Conservation (phyloP, 176 grass and related monocot genomes). For the Ensete glaucum region DNA sequence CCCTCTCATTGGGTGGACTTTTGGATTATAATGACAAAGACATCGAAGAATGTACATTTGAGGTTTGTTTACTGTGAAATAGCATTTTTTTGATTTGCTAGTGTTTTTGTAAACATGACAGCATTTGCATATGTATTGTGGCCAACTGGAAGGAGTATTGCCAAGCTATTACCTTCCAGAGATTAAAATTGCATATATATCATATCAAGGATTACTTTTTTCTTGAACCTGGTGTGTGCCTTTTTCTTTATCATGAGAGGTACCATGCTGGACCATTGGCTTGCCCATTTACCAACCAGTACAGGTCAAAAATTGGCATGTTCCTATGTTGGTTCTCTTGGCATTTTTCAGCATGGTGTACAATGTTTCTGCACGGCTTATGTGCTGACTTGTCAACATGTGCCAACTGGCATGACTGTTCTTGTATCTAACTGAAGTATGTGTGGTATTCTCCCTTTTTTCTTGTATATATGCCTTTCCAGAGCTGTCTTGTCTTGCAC, state of each 20-base stretch:
- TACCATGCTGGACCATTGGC: too few relatives aligned
- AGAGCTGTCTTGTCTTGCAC: neutral
- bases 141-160: too few relatives aligned
- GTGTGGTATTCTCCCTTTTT: neutral
- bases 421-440: neutral
- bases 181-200: too few relatives aligned
- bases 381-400: neutral
- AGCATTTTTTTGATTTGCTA: constrained; percentile 3
- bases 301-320: too few relatives aligned
- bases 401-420: neutral
- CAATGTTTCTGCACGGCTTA: neutral
- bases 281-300: too few relatives aligned
- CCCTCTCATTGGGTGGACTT: constrained; percentile 84
- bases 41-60: constrained; percentile 86
- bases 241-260: too few relatives aligned
- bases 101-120: constrained; percentile 1
- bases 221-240: too few relatives aligned
- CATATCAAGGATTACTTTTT: too few relatives aligned
- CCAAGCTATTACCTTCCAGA: too few relatives aligned
- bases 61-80: constrained; percentile 35
- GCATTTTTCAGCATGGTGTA: neutral
- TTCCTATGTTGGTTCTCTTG: too few relatives aligned
- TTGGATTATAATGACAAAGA: constrained; percentile 92
- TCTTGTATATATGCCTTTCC: neutral
- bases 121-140: neutral